A percentile compares a stretch with the other conserved stretches of the same genome.
Conservation (phyloP, 2,329 filamentous ascomycete species). For the Ophiocordyceps camponoti-leonardi region DNA sequence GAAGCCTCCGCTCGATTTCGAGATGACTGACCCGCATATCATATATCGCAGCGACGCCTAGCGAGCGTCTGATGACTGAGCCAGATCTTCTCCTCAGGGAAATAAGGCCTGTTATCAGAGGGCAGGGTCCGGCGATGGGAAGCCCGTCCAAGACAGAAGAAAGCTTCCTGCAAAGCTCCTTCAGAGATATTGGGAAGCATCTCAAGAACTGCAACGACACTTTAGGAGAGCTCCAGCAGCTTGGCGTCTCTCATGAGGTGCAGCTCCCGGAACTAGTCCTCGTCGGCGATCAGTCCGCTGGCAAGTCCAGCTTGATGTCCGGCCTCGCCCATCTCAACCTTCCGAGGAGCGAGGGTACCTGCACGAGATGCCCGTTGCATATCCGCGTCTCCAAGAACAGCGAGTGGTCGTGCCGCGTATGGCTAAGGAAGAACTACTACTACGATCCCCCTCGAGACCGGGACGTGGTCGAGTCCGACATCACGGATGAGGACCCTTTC, state of each 20-base stretch:
- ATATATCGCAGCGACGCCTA: conserved; percentile 22
- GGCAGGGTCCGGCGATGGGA: conserved; percentile 1
- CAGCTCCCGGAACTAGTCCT: conserved; percentile 65
- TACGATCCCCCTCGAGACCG: conserved; percentile 26
- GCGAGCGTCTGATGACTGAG: conserved; percentile 13
- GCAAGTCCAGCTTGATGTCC: conserved; percentile 56
- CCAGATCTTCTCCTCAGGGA: conserved; percentile 20
- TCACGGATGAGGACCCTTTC: conserved; percentile 35
- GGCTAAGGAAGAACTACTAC: conserved; percentile 45
- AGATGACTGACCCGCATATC: not conserved
- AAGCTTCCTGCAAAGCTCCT: conserved; percentile 24
- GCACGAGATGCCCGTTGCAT: conserved; percentile 66
- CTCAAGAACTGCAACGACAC: conserved; percentile 49
- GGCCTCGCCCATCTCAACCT: conserved; percentile 54
- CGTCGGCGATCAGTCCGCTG: conserved; percentile 70
- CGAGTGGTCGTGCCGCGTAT: conserved; percentile 53
- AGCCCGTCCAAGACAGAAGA: conserved; percentile 14
- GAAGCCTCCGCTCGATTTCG: too few species aligned
- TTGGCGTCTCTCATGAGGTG: conserved; percentile 56
- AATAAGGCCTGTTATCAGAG: conserved; percentile 11
- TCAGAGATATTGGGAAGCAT: conserved; percentile 39
- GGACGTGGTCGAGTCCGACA: conserved; percentile 24
- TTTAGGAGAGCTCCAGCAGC: conserved; percentile 48
- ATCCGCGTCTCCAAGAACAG: conserved; percentile 48
- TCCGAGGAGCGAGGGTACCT: conserved; percentile 53